Evolutionary conservation across 257 asterid species (phyloP), one percentile per base, ranked within the genome.

Genomic region (Anisodus tanguticus): DNA sequence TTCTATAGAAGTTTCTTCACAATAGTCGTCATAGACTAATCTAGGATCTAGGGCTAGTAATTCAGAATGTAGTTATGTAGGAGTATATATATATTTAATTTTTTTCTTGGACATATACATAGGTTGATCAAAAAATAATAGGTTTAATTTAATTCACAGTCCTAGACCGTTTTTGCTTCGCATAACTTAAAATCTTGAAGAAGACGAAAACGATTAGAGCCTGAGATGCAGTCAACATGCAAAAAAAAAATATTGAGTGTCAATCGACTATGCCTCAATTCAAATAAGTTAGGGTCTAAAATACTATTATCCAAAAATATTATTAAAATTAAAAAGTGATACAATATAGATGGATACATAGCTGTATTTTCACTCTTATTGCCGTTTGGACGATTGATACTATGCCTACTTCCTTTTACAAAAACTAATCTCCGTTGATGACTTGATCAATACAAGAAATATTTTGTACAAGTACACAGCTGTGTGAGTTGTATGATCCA

Each of bases 401-500:
- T 51, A 11, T 12, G 45, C 13, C 10, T 22, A 51, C 11, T 49
- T 74, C 11, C 41, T 15, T 19, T 19, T 71, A 3, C 41, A 74
- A 47, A 15, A 11, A 15, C 19, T 22, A 3, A 11, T 47, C 43
- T 22, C 22, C 19, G 5, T 6, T 47, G 60, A 59, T 59, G 64
- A 49, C 80, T 72, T 74, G 2, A 74, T 76, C 81, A 51, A 76
- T 76, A 76, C 26, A 76, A 31, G 81, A 76, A 76, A 12, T 5
- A 3, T 19, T 5, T 49, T 74, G 43, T 22, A 68, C 12, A 68
- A 37, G 2, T 35, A 51, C 62, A 76, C 63, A 76, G 8, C 47
- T 51, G 22, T 1, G 0, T 22, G 22, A 26, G 81, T 76, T 26
- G 81, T 76, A 26, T 12, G 8, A 74, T 76, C 43, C 22, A 22